phyloP scores from a whole-genome alignment of 441 rosid species.

The Adansonia rubrostipa region DNA sequence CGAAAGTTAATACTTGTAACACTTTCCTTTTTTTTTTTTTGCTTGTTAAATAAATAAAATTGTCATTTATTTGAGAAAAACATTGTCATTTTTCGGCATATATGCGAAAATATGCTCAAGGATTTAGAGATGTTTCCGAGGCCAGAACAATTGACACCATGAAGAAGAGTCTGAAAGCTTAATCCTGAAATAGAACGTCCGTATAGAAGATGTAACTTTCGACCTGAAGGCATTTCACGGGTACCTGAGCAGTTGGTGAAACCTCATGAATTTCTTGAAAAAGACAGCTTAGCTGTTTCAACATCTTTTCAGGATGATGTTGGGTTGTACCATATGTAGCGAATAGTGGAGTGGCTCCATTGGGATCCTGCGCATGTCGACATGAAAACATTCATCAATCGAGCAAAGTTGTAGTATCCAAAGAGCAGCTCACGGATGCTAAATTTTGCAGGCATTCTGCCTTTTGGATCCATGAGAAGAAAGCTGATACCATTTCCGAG shows the following conservation, averaged over 20 bases:
- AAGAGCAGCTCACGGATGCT: slow-evolving; percentile 29
- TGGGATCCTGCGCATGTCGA: slow-evolving; percentile 24
- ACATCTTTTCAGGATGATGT: slow-evolving; percentile 32
- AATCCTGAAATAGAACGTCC: slow-evolving; percentile 34
- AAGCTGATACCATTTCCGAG: slow-evolving; percentile 18
- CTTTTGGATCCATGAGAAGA: slow-evolving; percentile 38
- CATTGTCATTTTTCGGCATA: no score
- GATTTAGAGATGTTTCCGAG: slow-evolving; percentile 32
- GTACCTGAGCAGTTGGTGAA: slow-evolving; percentile 36
- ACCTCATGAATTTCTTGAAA: slow-evolving; percentile 34
- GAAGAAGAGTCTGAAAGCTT: slow-evolving; percentile 31
- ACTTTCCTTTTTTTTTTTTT: no score
- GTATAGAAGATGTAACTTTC: background rate
- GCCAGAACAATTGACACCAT: slow-evolving; percentile 27
- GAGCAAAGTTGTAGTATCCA: slow-evolving; percentile 27
- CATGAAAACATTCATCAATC: slow-evolving; percentile 34
- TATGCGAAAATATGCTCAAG: slow-evolving; percentile 22
- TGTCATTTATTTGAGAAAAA: no score
- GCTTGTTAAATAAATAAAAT: no score
- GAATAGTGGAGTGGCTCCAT: slow-evolving; percentile 29
- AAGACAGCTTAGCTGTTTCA: slow-evolving; percentile 35
- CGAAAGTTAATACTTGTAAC: no score
- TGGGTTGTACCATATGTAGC: slow-evolving; percentile 36
- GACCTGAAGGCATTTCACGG: slow-evolving; percentile 30
- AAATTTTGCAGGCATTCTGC: slow-evolving; percentile 30